Evolutionary conservation across 345 rosid species (phyloP).

Genomic region (Syzygium oleosum): DNA sequence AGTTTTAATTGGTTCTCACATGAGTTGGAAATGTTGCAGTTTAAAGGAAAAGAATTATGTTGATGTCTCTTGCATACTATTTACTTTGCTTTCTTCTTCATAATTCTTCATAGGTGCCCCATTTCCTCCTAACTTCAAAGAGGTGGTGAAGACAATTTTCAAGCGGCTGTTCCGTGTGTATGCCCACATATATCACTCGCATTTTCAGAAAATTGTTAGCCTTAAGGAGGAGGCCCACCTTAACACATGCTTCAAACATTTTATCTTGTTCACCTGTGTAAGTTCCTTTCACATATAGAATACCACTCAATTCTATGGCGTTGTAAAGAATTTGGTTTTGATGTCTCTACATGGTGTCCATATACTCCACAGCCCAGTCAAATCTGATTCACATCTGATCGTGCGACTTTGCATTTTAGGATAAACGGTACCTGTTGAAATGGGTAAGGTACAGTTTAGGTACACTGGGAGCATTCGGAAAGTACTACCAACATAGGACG

Average conservation of each 20-base stretch:
- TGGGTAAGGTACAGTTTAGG: not conserved
- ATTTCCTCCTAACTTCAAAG: constrained; percentile 93
- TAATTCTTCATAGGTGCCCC: constrained; percentile 64
- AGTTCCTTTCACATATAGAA: constrained; percentile 15
- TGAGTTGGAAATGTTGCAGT: not conserved
- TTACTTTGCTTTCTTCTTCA: not conserved
- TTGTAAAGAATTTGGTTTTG: not conserved
- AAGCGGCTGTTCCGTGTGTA: constrained; percentile 94
- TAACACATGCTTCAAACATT: constrained; percentile 99
- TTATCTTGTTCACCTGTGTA: constrained; percentile 88
- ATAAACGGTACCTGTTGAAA: not conserved
- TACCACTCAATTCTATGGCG: not conserved
- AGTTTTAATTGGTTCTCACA: not conserved
- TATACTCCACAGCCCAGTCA: not conserved
- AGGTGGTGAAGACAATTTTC: constrained; percentile 92
- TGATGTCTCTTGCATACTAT: not conserved
- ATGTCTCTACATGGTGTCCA: not conserved
- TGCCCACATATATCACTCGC: constrained; percentile 93
- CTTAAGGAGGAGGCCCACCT: constrained; percentile 99
- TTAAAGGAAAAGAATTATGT: not conserved
- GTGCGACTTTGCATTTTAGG: not conserved
- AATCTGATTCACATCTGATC: not conserved
- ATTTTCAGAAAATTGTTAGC: constrained; percentile 98
- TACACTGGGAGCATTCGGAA: not conserved
- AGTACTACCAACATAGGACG: not conserved